These are phyloP conservation scores for Candida nitratophila DNA, from an alignment of 805 yeast genomes.

Conservation along the genomic window DNA sequence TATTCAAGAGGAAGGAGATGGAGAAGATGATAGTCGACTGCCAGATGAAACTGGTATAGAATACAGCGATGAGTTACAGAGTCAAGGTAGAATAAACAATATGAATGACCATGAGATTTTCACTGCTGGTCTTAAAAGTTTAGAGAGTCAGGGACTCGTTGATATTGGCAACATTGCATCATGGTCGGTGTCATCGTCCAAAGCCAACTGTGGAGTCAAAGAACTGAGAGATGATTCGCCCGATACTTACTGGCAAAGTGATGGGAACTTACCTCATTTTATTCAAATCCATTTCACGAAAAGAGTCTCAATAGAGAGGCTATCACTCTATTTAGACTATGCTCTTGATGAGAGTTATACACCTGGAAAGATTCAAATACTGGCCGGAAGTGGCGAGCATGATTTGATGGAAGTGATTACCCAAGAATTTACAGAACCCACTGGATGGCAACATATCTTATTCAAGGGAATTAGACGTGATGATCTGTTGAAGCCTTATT, in stretches of 20 bases:
- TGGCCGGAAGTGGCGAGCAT: conserved; percentile 76
- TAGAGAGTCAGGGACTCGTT: conserved; percentile 51
- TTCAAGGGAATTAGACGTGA: conserved; percentile 49
- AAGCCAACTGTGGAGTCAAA: conserved; percentile 65
- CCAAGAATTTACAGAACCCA: conserved; percentile 53
- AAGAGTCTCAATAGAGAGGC: conserved; percentile 57
- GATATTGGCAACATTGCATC: conserved; percentile 78
- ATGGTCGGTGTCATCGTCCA: conserved; percentile 77
- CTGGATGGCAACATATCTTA: conserved; percentile 70
- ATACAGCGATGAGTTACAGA: not conserved
- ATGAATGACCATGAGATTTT: conserved; percentile 11
- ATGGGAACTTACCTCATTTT: conserved; percentile 83
- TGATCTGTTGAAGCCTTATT: conserved; percentile 57
- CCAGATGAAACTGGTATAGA: not conserved
- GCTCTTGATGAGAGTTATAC: conserved; percentile 86
- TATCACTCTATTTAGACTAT: conserved; percentile 68
- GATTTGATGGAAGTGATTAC: conserved; percentile 63
- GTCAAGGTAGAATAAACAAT: too few species aligned
- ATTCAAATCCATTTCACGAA: conserved; percentile 76
- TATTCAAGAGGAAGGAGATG: conserved; percentile 1
- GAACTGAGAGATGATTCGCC: conserved; percentile 71
- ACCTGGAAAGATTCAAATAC: conserved; percentile 58
- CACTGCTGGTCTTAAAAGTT: conserved; percentile 39
- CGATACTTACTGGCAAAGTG: conserved; percentile 86
- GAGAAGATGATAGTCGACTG: conserved; percentile 1